Evolutionary conservation across 441 rosid genomes (phyloP), one percentile per base, ranked within the genome.

Genomic region (Daphne laureola): DNA sequence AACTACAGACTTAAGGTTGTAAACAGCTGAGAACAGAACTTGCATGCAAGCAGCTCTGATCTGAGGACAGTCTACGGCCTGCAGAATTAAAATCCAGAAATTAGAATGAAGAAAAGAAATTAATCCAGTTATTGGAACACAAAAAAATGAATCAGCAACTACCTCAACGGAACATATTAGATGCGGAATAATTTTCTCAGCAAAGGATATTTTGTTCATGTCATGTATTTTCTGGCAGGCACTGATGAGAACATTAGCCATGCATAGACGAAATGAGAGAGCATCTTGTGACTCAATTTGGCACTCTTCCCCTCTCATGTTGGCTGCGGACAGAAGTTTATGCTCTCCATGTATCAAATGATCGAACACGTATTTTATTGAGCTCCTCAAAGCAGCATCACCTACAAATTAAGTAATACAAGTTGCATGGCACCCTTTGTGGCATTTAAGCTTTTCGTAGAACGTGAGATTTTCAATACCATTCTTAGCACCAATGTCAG

Each of bases 181-280:
- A 68, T 59, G 59, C 3, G 77, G 88, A 64, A 92, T 65, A 51
- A 75, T 58, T 54, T 54, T 81, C 48, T 63, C 67, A 68, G 96
- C 86, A 61, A 88, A 75, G 31, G 21, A 46, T 61, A 74, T 71
- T 78, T 78, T 84, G 48, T 78, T 75, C 66, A 81, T 55, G 61
- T 86, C 81, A 0, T 79, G 67, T 44, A 84, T 67, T 71, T 92
- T 89, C 73, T 92, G 94, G 71, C 88, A 84, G 57, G 78, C 79
- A 70, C 96, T 89, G 61, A 92, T 84, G 54, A 92, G 87, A 58
- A 83, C 88, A 69, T 92, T 92, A 59, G 93, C 92, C 98, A 86
- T 89, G 73, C 98, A 89, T 52, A 84, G 67, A 58, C 86, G 85
- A 53, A 82, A 84, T 35, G 90, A 67, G 57, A 58, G 54, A 54